Evolutionary conservation across 1,139 yeast species (phyloP).

Genomic region (Sugiyamaella paludigena): DNA sequence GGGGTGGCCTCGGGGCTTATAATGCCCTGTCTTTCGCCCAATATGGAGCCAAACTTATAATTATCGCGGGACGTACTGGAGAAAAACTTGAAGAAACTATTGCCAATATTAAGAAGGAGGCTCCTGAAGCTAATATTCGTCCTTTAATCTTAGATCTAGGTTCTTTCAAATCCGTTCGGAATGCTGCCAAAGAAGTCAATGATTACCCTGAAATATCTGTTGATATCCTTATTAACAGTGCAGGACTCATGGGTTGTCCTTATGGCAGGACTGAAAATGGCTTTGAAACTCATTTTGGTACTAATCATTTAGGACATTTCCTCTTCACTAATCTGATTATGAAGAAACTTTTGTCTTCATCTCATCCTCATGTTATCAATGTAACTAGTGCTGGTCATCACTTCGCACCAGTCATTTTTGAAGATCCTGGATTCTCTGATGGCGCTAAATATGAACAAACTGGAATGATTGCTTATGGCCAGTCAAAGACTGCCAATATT

Average conservation of each 20-base stretch:
- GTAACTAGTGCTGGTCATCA: conserved; percentile 67
- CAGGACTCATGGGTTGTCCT: conserved; percentile 18
- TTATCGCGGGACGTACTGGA: conserved; percentile 34
- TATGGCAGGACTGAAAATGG: conserved; percentile 44
- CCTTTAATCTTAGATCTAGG: conserved; percentile 13
- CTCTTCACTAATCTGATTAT: conserved; percentile 14
- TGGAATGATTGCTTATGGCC: conserved; percentile 26
- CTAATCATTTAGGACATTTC: conserved; percentile 68
- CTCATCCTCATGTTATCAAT: conserved; percentile 56
- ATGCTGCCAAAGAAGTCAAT: conserved; percentile 7
- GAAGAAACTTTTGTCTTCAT: conserved; percentile 35
- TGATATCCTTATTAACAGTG: conserved; percentile 19
- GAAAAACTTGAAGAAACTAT: conserved; percentile 29
- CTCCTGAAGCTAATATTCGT: conserved; percentile 15
- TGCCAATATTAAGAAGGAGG: conserved; percentile 12
- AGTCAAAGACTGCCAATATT: conserved; percentile 32
- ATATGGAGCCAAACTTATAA: conserved; percentile 40
- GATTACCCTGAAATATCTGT: conserved; percentile 10
- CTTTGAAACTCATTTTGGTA: conserved; percentile 69
- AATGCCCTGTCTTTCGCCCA: conserved; percentile 45
- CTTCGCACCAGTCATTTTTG: conserved; percentile 29
- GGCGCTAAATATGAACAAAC: conserved; percentile 9
- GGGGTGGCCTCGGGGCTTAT: conserved; percentile 47
- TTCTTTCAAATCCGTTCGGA: conserved; percentile 10
- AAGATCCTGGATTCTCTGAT: conserved; percentile 1